phyloP scores from a whole-genome alignment of 805 yeast species.

The Metschnikowia chrysomelidarum region DNA sequence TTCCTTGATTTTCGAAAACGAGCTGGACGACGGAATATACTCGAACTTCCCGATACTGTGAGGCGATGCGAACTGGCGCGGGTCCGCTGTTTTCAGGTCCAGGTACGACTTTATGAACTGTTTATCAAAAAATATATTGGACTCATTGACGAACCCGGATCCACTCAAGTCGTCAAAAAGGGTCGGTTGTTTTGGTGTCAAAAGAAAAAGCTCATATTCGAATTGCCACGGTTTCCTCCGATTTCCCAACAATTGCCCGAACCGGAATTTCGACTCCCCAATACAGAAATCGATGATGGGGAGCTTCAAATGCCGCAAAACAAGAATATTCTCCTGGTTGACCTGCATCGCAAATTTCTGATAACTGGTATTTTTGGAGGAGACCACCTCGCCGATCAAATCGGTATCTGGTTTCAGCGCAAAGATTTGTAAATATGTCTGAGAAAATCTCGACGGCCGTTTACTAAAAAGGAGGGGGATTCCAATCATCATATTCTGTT shows the following conservation, averaged over 20 bases:
- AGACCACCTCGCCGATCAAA: conserved; percentile 14
- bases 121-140: conserved; percentile 12
- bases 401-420: conserved; percentile 13
- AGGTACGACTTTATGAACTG: conserved; percentile 1
- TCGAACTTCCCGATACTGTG: conserved; percentile 11
- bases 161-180: conserved; percentile 13
- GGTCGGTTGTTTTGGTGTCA: conserved; percentile 10
- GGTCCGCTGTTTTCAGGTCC: too few species aligned
- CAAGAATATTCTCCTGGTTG: conserved; percentile 6
- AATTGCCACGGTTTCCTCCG: conserved; percentile 4
- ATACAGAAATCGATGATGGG: conserved; percentile 14
- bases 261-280: conserved; percentile 11
- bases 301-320: conserved; percentile 13
- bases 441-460: conserved; percentile 7
- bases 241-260: conserved; percentile 6
- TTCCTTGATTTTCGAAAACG: conserved; percentile 12
- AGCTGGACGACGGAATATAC: conserved; percentile 7
- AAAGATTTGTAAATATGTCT: too few species aligned
- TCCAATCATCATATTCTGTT: conserved; percentile 14
- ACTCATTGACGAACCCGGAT: conserved; percentile 7
- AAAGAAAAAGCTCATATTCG: conserved; percentile 12
- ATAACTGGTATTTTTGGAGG: conserved; percentile 6
- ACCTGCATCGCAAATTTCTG: conserved; percentile 15
- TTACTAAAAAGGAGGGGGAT: conserved; percentile 14
- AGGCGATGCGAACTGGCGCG: conserved; percentile 8